Base-by-base conservation (phyloP, 2,329 filamentous ascomycete genomes). In the Aspergillus melleus region DNA sequence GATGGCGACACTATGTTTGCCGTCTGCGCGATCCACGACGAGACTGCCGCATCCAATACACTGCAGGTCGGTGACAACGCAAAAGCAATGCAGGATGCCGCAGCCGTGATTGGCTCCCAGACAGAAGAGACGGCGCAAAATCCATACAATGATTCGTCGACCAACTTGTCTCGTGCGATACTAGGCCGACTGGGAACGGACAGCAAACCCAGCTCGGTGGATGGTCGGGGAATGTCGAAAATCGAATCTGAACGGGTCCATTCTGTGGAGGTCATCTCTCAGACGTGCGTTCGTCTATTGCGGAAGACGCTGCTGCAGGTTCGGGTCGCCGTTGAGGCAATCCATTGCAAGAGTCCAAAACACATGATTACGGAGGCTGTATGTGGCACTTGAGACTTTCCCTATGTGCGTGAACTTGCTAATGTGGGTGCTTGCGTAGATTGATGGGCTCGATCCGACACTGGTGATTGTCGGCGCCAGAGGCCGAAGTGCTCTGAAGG, bases 321-420 rank as follows among this genome's bases (percentile, higher is more conserved):
- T 52, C 88, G 92, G 59, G 90, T 97, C 52, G 92, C 96, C 54
- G 89, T 99, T 36, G 95, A 99, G 77, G 94, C 98, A 29, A 89
- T 99, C 66, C 95, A 98, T 77, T 98, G 95, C 88, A 98, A 97
- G 83, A 97, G 91, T 71, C 92, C 95, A 4, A 94, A 95, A 75
- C 93, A 97, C 74, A 84, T 98, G 80, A 92, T 99, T 64, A 96
- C 92, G 0, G 95, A 98, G 80, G 92, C 97, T 67, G 84, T 86
- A 71, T 76, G 84, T 80, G 80, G 16, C 50, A 6, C 12, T 12
- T 12, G 4, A 42, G 4, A 22, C 19, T 47, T 52, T 46, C 19
- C 36, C 4, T n/a, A 2, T 16, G 22, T 22, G 6, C 9, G 32
- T 16, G 1, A 16, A 26, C 29, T 49, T 56, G 32, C 63, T 68